These are phyloP conservation scores for Geosmithia morbida DNA, from an alignment of 2,329 filamentous ascomycete species.

Conservation along the genomic window DNA sequence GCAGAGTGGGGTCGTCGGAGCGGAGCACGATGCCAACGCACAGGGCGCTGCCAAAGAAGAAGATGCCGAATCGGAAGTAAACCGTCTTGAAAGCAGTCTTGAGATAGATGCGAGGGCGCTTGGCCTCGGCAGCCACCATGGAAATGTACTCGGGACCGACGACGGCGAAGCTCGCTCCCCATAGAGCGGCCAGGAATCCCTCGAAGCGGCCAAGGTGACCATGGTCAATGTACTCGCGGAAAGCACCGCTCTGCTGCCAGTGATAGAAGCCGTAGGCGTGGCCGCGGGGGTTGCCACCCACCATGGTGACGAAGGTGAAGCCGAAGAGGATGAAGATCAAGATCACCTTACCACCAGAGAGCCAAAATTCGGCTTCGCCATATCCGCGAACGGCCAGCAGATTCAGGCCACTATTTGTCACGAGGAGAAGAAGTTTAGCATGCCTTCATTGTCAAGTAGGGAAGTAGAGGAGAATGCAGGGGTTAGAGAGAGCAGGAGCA, in stretches of 20 bases:
- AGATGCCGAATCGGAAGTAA: conserved; percentile 12
- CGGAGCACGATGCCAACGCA: conserved; percentile 16
- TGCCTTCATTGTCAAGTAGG: neutral
- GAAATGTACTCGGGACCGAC: conserved; percentile 48
- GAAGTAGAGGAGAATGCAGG: neutral
- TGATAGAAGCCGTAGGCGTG: conserved; percentile 49
- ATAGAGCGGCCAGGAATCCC: conserved; percentile 50
- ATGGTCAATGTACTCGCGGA: conserved; percentile 36
- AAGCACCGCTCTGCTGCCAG: conserved; percentile 44
- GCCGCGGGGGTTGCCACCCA: conserved; percentile 42
- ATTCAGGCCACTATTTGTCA: conserved; percentile 16
- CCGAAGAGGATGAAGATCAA: conserved; percentile 45
- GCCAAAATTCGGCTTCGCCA: conserved; percentile 29
- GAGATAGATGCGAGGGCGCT: conserved; percentile 34
- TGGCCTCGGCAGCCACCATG: conserved; percentile 49
- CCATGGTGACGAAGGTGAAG: conserved; percentile 42
- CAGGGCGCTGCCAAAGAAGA: conserved; percentile 16
- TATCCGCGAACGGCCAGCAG: conserved; percentile 24
- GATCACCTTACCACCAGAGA: conserved; percentile 35
- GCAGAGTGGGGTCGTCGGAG: conserved; percentile 11
- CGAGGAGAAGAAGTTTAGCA: neutral
- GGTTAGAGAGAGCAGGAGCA: neutral
- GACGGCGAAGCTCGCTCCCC: conserved; percentile 26
- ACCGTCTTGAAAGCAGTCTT: conserved; percentile 21
- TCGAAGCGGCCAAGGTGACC: conserved; percentile 50